Base-by-base conservation (phyloP, 2,329 filamentous ascomycete genomes). In the Fusarium hainanense region DNA sequence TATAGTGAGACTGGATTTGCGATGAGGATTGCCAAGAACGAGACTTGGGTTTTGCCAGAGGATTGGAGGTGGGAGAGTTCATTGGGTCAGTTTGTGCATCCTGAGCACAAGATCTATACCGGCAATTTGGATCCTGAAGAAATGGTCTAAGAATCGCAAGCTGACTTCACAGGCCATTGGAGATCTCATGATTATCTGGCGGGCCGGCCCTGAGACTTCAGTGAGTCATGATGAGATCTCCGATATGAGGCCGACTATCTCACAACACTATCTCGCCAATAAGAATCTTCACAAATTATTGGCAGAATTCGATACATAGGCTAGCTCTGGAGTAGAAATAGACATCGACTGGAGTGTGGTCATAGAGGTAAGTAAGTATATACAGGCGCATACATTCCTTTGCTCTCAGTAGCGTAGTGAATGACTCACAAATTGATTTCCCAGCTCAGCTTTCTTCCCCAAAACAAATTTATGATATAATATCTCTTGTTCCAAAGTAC, bases 11-110 rank as follows among this genome's bases (percentile, higher is more conserved):
- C 41, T 11, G 27, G 47, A 2, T 55, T 48, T 18, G 21, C 23
- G 7, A 42, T 27, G 13, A 43, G 54, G 12, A 30, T 54, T 27
- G 44, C 37, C 21, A 41, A 52, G 42, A 23, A 13, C 2, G 51
- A 68, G 27, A 34, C 25, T 13, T 23, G 18, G 6, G 21, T 28
- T 2, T 23, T 32, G 8, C 43, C 44, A 6, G 27, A 44, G 28
- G 46, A 40, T 12, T 68, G 63, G 58, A 18, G 11, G 18, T 63
- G 63, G 65, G 58, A 58, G 28, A 32, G 34, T n/a, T 54, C 42
- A 3, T 42, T 43, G 11, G 32, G 43, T 1, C 43, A 30, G 32
- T 68, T 52, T 54, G 58, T 68, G 14, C 51, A 68, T 23, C 37
- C 42, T 27, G 43, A 51, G 7, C 48, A 32, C 16, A 63, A 63